Conservation (phyloP, 2,329 filamentous ascomycete genomes). For the Pochonia chlamydosporia region DNA sequence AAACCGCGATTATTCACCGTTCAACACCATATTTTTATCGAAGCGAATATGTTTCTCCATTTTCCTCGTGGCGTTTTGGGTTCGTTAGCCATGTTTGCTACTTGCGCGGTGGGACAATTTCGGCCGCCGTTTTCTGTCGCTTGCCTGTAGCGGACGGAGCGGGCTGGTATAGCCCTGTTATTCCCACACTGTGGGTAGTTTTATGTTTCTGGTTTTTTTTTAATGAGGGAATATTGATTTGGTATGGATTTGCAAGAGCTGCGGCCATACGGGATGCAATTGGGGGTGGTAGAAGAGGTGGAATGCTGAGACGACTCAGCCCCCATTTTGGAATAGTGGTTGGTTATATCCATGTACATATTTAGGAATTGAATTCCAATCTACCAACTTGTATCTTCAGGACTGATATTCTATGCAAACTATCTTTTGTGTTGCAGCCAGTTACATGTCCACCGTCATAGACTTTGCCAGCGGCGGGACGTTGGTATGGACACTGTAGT, state of each 20-base stretch:
- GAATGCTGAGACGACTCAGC: not conserved
- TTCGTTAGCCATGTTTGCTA: not conserved
- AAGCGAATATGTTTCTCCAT: not conserved
- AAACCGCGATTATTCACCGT: not conserved
- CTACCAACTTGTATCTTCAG: too few relatives aligned
- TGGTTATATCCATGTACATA: not conserved
- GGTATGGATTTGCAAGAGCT: conserved; percentile 7
- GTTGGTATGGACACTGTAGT: too few relatives aligned
- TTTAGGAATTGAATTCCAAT: too few relatives aligned
- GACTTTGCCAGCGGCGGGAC: too few relatives aligned
- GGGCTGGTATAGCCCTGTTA: not conserved
- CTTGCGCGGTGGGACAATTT: not conserved
- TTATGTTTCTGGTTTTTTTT: not conserved
- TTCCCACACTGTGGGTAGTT: too few relatives aligned
- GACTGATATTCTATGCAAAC: too few relatives aligned
- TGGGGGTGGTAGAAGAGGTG: too few relatives aligned
- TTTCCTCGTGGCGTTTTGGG: conserved; percentile 8
- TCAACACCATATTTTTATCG: not conserved
- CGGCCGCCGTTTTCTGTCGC: not conserved
- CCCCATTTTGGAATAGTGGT: not conserved
- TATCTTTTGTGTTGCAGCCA: too few relatives aligned
- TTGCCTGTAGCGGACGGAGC: not conserved
- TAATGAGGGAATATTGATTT: not conserved
- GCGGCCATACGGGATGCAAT: not conserved
- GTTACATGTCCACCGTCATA: too few relatives aligned